These are phyloP conservation scores for Echinochloa phyllopogon DNA, from an alignment of 176 grass and related monocot species.

Conservation along the genomic window DNA sequence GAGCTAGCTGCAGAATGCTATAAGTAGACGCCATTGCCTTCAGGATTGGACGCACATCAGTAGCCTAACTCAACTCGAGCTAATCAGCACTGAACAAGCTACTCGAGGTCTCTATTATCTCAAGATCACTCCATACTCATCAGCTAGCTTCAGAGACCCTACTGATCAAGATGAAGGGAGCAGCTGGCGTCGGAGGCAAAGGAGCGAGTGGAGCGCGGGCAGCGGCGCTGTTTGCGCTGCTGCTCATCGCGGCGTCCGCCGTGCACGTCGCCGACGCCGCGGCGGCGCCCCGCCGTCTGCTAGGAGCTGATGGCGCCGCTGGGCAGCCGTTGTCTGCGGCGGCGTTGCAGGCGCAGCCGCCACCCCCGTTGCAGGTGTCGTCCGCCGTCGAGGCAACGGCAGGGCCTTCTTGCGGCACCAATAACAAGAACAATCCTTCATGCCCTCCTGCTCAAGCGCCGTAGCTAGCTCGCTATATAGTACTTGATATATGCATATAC, in stretches of 20 bases:
- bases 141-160: too few relatives aligned
- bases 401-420: not conserved
- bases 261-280: not conserved
- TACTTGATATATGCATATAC: too few relatives aligned
- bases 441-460: not conserved
- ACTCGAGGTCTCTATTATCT: too few relatives aligned
- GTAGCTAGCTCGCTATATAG: not conserved
- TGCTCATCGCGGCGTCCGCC: not conserved
- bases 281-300: not conserved
- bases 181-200: too few relatives aligned
- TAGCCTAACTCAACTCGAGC: not conserved
- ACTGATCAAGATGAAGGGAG: constrained; percentile 15
- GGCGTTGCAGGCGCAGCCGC: not conserved
- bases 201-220: not conserved
- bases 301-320: not conserved
- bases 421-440: not conserved
- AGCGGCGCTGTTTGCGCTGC: not conserved
- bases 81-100: not conserved
- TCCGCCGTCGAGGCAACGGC: not conserved
- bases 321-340: not conserved
- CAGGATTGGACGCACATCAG: not conserved
- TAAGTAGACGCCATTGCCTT: not conserved
- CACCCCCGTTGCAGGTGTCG: not conserved
- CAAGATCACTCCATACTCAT: not conserved
- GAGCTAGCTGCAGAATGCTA: not conserved